These are phyloP conservation scores for Amylocystis lapponica DNA, from an alignment of 768 basidiomycete species.

Conservation along the genomic window DNA sequence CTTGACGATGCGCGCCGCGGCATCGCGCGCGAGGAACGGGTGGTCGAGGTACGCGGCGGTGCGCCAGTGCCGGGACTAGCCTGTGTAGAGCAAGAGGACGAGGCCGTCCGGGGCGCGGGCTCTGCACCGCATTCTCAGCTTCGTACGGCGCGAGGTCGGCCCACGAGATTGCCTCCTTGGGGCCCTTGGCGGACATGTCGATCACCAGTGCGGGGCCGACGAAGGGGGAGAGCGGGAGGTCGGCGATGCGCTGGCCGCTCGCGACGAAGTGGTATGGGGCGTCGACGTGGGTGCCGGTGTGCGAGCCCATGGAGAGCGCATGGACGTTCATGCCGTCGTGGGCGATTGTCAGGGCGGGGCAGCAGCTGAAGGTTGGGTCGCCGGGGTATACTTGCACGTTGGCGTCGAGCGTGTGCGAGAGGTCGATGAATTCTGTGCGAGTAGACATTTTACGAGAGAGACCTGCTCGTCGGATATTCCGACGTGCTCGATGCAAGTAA, in stretches of 20 bases:
- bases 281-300: conserved; percentile 77
- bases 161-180: conserved; percentile 13
- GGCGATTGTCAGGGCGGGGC: conserved; percentile 34
- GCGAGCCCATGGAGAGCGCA: conserved; percentile 51
- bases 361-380: conserved; percentile 44
- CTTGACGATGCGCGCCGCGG: conserved; percentile 43
- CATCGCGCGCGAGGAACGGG: conserved; percentile 53
- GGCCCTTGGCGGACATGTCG: conserved; percentile 33
- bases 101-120: conserved; percentile 28
- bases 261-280: conserved; percentile 68
- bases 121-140: conserved; percentile 18
- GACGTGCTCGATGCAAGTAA: too few relatives aligned
- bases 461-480: too few relatives aligned
- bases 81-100: conserved; percentile 57
- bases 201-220: conserved; percentile 45
- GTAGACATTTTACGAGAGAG: too few relatives aligned
- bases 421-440: conserved; percentile 37
- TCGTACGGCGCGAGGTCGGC: conserved; percentile 22
- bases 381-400: conserved; percentile 47
- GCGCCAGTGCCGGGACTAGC: conserved; percentile 56
- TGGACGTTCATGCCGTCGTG: conserved; percentile 47
- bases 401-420: conserved; percentile 45
- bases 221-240: conserved; percentile 47
- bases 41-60: conserved; percentile 46
- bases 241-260: conserved; percentile 48